Conservation (phyloP, 345 rosid species). For the Salix suchowensis region DNA sequence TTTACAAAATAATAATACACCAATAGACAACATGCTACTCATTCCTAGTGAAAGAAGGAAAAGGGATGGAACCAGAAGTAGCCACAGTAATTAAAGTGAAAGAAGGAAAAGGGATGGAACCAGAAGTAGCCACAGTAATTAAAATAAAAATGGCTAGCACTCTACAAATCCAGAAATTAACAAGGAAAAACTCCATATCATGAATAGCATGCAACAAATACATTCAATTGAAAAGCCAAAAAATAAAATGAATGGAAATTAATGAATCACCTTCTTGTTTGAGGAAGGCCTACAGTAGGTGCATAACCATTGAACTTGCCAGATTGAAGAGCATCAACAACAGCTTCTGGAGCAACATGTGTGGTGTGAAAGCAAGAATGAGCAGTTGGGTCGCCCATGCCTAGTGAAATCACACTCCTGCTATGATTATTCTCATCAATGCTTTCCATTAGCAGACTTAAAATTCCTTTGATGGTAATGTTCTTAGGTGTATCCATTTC, state of each 20-base stretch:
- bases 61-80: not conserved
- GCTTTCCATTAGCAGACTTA: constrained; percentile 56
- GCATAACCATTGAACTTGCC: constrained; percentile 84
- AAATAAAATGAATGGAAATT: not conserved
- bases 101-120: not conserved
- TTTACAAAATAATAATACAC: not conserved
- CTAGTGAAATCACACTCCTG: constrained; percentile 60
- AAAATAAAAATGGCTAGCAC: not conserved
- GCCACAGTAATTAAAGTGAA: no score
- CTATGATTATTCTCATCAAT: constrained; percentile 31
- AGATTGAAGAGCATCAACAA: constrained; percentile 62
- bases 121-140: not conserved
- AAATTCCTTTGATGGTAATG: constrained; percentile 76
- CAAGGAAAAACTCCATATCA: not conserved
- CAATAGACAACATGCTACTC: not conserved
- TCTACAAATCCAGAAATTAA: not conserved
- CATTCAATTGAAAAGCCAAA: not conserved
- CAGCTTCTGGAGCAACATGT: constrained; percentile 57
- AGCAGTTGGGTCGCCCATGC: constrained; percentile 91
- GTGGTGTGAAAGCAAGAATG: constrained; percentile 74
- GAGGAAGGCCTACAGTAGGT: constrained; percentile 89
- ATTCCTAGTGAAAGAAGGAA: not conserved
- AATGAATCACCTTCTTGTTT: constrained; percentile 60
- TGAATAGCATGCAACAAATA: not conserved
- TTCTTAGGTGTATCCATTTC: constrained; percentile 37